Evolutionary conservation across 495 filamentous ascomycete species (phyloP), one percentile per base, ranked within the genome.

Genomic region (Talaromyces nanjingensis): DNA sequence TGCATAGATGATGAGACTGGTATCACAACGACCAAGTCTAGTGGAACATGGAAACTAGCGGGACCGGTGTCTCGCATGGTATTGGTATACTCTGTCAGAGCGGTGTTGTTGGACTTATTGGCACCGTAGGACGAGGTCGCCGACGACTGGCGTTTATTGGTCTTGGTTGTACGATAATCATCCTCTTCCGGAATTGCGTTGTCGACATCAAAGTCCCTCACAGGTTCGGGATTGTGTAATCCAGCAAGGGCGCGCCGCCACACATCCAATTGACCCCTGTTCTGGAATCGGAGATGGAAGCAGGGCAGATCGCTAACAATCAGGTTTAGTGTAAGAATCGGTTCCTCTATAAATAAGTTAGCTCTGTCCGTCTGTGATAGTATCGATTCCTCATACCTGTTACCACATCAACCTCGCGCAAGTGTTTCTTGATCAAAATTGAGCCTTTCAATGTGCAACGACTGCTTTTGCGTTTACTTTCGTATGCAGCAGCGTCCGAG

Each of bases 1-100:
- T 97, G 94, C 94, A 98, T 99, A 0, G 94, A 99, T 6, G 96
- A 96, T 9, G 94, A 97, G 11, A 98, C 92, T 0, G 94, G 94
- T 56, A 99, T 94, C 37, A 99, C 94, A 7, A 98, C 91, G 2
- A 99, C 93, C 49, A 99, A 86, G 71, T 99, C 94, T 37, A 98
- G 83, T 16, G 94, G 96, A 49, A 98, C 92, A 72, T 98, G 94
- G 63, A 96, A 72, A 4, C 83, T 77, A 11, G 82, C 77, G 16
- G 89, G 69, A 57, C 85, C 83, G 4, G 77, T 76, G 3, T 82
- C 77, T 33, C 65, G 55, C 56, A 80, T 79, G 8, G 91, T 91
- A 72, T 92, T 90, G 39, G 83, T 86, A 37, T 87, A 92, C 6
- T 81, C 78, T 1, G 78, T 81, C 34, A 81, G 72, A 9, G 76